phyloP scores from a whole-genome alignment of 2,329 filamentous ascomycete genomes.

The Clarireedia monteithiana region DNA sequence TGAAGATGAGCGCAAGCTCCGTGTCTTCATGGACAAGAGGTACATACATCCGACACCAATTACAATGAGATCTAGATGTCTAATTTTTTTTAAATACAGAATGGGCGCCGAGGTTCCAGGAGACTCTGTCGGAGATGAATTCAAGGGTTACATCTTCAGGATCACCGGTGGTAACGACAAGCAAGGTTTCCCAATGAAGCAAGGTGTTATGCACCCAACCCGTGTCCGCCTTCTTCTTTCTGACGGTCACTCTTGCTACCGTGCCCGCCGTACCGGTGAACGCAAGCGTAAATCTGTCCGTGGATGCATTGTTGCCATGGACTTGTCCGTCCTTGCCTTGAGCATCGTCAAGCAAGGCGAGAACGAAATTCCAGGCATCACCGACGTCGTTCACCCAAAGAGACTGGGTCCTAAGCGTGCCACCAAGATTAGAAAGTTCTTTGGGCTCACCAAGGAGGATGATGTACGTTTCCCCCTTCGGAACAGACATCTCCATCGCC shows the following conservation, averaged over 20 bases:
- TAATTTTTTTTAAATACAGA: conserved; percentile 32
- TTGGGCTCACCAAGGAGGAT: conserved; percentile 99
- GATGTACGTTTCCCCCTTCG: conserved; percentile 69
- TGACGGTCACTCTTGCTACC: conserved; percentile 99
- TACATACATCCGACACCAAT: conserved; percentile 28
- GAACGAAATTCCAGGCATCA: conserved; percentile 85
- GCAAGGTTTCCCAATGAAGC: conserved; percentile 99
- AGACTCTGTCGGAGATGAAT: conserved; percentile 96
- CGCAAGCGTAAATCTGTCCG: conserved; percentile 99
- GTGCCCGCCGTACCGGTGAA: conserved; percentile 93
- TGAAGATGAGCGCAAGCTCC: conserved; percentile 98
- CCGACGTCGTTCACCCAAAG: conserved; percentile 98
- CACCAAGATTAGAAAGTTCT: conserved; percentile 99
- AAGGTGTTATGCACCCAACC: conserved; percentile 97
- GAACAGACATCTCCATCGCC: conserved; percentile 51
- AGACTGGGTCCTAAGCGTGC: conserved; percentile 98
- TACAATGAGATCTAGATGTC: not conserved
- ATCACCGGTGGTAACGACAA: conserved; percentile 99
- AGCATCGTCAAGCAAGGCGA: conserved; percentile 98
- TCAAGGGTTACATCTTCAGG: conserved; percentile 99
- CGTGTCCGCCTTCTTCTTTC: conserved; percentile 95
- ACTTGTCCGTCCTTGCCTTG: conserved; percentile 91
- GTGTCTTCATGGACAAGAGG: conserved; percentile 97
- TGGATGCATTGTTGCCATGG: conserved; percentile 96
- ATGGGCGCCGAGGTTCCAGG: conserved; percentile 90